Evolutionary conservation across 2,329 filamentous ascomycete species (phyloP).

Genomic region (Pseudopithomyces maydicus): DNA sequence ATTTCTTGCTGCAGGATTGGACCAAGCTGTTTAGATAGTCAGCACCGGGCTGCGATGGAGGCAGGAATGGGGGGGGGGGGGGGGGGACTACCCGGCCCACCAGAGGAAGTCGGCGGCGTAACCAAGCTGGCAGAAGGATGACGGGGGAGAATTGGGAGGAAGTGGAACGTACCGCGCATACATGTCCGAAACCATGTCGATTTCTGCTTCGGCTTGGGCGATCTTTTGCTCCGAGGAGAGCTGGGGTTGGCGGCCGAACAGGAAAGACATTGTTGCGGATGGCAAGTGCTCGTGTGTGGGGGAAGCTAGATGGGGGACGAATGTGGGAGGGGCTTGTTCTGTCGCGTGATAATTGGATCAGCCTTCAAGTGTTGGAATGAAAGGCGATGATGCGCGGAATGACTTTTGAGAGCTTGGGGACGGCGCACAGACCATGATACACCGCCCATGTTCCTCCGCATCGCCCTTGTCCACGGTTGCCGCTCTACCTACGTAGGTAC

Average conservation of each 20-base stretch:
- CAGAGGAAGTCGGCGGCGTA: constrained; percentile 1
- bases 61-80: background rate
- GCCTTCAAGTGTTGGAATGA: no score
- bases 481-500: no score
- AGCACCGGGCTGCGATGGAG: background rate
- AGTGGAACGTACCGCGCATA: constrained; percentile 78
- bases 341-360: no score
- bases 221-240: constrained; percentile 97
- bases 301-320: background rate
- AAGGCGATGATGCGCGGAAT: background rate
- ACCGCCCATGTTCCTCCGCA: no score
- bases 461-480: no score
- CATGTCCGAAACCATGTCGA: constrained; percentile 97
- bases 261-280: constrained; percentile 40
- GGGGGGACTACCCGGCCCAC: background rate
- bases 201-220: constrained; percentile 91
- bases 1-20: constrained; percentile 91
- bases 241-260: constrained; percentile 71
- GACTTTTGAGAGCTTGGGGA: background rate
- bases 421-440: background rate
- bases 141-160: background rate
- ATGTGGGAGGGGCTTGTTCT: no score
- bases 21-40: constrained; percentile 66
- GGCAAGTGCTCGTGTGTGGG: background rate
- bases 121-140: background rate